phyloP scores from a whole-genome alignment of 495 filamentous ascomycete genomes.

The Penicillium argentinense region DNA sequence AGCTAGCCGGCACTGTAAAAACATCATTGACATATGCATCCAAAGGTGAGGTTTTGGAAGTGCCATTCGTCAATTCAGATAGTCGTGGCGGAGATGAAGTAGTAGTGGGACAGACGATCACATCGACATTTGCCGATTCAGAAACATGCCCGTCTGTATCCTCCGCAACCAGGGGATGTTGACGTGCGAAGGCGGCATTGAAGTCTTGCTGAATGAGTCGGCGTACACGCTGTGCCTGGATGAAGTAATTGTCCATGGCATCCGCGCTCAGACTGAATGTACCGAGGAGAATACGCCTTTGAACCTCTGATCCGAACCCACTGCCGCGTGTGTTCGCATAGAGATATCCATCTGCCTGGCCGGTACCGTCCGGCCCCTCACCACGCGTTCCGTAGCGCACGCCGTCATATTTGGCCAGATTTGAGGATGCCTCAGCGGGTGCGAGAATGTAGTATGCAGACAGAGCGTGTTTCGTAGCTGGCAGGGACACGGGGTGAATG shows the following conservation, averaged over 20 bases:
- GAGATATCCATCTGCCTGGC: constrained; percentile 52
- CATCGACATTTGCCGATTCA: constrained; percentile 64
- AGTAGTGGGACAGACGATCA: constrained; percentile 85
- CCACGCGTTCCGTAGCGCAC: constrained; percentile 75
- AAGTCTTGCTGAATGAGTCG: constrained; percentile 85
- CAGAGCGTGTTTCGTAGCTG: constrained; percentile 79
- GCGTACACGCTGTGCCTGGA: constrained; percentile 86
- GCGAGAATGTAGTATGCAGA: constrained; percentile 95
- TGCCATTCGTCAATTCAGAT: constrained; percentile 44
- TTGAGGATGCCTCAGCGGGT: constrained; percentile 92
- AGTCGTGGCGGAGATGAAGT: constrained; percentile 73
- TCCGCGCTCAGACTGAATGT: constrained; percentile 87
- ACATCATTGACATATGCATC: constrained; percentile 87
- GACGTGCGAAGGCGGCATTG: constrained; percentile 66
- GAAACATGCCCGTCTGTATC: constrained; percentile 35
- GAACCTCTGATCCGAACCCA: constrained; percentile 82
- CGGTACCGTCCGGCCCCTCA: constrained; percentile 27
- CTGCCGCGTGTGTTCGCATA: constrained; percentile 71
- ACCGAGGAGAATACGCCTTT: constrained; percentile 81
- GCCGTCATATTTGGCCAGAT: constrained; percentile 97
- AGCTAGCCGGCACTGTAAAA: constrained; percentile 89
- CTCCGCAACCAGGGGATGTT: constrained; percentile 57
- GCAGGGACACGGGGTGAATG: constrained; percentile 76
- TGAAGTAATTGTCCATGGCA: constrained; percentile 95
- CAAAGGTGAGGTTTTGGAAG: constrained; percentile 32